Evolutionary conservation across 805 yeast genomes (phyloP), one percentile per base, ranked within the genome.

Genomic region (Kodamaea nitidulidarum): DNA sequence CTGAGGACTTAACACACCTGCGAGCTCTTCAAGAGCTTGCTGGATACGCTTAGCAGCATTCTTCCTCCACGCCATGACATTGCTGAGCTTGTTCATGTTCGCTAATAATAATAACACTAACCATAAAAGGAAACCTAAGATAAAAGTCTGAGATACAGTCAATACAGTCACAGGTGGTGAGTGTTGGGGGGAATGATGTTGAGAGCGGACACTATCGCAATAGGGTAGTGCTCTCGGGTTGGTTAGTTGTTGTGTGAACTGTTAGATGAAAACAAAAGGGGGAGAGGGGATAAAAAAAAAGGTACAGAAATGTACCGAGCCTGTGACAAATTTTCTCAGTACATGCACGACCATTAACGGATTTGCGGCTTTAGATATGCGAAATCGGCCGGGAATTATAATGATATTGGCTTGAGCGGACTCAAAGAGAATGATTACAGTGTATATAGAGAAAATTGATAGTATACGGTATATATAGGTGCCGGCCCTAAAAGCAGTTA

Each of bases 21-120:
- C 29, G 39, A 76, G 58, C 45, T 76, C 80, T 43, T 73, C 72
- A 15, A 75, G 59, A 25, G 70, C 67, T 50, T 67, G 68, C 42
- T 71, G 67, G 42, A 72, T 59, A 40, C 71, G 73, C 45, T 68
- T 60, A 25, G 75, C 70, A 15, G 78, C 64, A 48, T 63, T 67
- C 36, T 71, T 62, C 43, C 51, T 49, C 36, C 65, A 61, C 42
- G 73, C 60, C 25, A 73, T 59, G 50, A 75, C 60, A 54, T 74
- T 73, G 54, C 66, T 67, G 35, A 73, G 43, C 39, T 41, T 37
- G 32, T 39, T 44, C 52, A 50, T 48, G 26, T 24, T 28, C 21
- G 31, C 10, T 7, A 27, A 20, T 28, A 35, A 30, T 22, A 31
- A 22, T 36, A 29, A 15, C 26, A 28, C 24, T 18, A 36, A 36